phyloP scores from a whole-genome alignment of 1,139 yeast species.

The Diutina ranongensis region DNA sequence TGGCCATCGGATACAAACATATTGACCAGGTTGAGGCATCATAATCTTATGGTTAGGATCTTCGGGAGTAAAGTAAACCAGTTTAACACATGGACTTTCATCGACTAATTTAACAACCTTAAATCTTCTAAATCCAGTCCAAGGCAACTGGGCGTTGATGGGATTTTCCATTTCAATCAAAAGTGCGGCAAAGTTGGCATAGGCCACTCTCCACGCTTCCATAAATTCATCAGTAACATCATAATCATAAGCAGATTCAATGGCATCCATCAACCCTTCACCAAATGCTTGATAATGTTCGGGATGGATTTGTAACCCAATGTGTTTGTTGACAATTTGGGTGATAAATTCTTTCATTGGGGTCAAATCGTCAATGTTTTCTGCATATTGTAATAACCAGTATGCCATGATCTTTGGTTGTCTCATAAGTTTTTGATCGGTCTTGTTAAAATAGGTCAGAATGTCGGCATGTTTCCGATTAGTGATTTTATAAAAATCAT shows the following conservation, averaged over 20 bases:
- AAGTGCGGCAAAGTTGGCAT: conserved; percentile 51
- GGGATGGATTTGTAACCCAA: conserved; percentile 48
- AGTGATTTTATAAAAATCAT: conserved; percentile 45
- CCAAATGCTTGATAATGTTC: conserved; percentile 64
- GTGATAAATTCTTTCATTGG: conserved; percentile 45
- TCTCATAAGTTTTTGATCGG: conserved; percentile 42
- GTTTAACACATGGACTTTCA: conserved; percentile 40
- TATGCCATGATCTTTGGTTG: conserved; percentile 60
- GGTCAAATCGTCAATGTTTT: conserved; percentile 48
- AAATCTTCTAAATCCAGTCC: conserved; percentile 49
- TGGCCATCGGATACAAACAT: conserved; percentile 41
- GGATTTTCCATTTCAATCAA: conserved; percentile 45
- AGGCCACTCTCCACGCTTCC: conserved; percentile 56
- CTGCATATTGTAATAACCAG: conserved; percentile 51
- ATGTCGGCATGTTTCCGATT: conserved; percentile 41
- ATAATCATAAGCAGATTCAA: conserved; percentile 32
- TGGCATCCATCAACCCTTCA: conserved; percentile 37
- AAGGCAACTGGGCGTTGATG: conserved; percentile 32
- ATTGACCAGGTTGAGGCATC: conserved; percentile 40
- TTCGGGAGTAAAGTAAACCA: conserved; percentile 39
- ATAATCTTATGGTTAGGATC: conserved; percentile 25
- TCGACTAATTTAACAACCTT: conserved; percentile 27
- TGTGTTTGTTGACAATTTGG: conserved; percentile 55
- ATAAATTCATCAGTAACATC: conserved; percentile 43
- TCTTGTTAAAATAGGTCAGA: conserved; percentile 45